phyloP scores from a whole-genome alignment of 768 basidiomycete species.

The Termitomyces sp. region DNA sequence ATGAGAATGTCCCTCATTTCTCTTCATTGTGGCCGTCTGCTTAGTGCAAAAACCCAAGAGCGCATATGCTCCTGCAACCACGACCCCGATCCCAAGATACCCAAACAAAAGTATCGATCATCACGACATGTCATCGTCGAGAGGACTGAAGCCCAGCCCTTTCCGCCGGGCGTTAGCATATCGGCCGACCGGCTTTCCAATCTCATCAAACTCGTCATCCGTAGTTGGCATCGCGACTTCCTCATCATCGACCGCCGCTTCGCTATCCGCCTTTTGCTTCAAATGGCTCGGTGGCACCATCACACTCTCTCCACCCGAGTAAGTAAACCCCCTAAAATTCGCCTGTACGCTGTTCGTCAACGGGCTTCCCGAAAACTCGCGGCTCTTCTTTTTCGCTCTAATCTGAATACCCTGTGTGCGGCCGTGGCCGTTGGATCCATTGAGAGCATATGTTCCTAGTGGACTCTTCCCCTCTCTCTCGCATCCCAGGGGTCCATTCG shows the following conservation, averaged over 20 bases:
- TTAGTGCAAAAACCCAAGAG: constrained; percentile 14
- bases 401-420: constrained; percentile 46
- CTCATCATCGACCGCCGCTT: constrained; percentile 47
- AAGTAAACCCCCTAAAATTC: constrained; percentile 94
- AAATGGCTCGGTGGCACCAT: constrained; percentile 35
- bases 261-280: constrained; percentile 45
- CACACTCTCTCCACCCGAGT: constrained; percentile 69
- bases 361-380: constrained; percentile 50
- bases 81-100: background rate
- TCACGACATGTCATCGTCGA: constrained; percentile 34
- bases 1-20: constrained; percentile 7
- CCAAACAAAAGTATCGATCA: background rate
- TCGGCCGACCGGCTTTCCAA: constrained; percentile 55
- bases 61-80: constrained; percentile 14
- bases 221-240: constrained; percentile 46
- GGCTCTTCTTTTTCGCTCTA: constrained; percentile 40
- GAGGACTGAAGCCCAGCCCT: constrained; percentile 34
- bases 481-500: constrained; percentile 74
- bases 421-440: constrained; percentile 14
- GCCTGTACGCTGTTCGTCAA: constrained; percentile 92
- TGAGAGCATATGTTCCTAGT: constrained; percentile 14
- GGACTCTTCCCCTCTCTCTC: constrained; percentile 28
- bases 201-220: constrained; percentile 76
- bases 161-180: constrained; percentile 56
- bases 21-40: constrained; percentile 10